phyloP scores from a whole-genome alignment of 2,329 filamentous ascomycete genomes.

The Blastomyces percursus region DNA sequence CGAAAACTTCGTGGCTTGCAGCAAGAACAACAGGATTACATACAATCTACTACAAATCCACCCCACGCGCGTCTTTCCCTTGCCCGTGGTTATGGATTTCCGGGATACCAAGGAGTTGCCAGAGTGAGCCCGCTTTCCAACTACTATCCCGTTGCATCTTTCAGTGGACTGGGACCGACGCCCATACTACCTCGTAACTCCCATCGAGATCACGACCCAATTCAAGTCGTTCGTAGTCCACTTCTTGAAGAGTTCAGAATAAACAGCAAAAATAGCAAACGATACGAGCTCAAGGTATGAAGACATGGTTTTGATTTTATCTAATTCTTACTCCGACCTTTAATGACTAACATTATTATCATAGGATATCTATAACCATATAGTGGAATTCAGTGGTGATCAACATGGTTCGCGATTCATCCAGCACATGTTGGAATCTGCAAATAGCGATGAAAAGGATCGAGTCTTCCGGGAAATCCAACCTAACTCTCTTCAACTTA shows the following conservation, averaged over 20 bases:
- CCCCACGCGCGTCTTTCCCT: constrained; percentile 24
- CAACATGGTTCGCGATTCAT: constrained; percentile 95
- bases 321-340: neutral
- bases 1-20: constrained; percentile 41
- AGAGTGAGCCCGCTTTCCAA: constrained; percentile 27
- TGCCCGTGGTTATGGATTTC: constrained; percentile 21
- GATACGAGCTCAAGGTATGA: constrained; percentile 64
- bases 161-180: constrained; percentile 22
- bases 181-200: constrained; percentile 30
- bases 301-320: neutral
- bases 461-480: constrained; percentile 79
- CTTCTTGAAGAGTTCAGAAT: constrained; percentile 71
- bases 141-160: constrained; percentile 27
- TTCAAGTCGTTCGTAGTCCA: constrained; percentile 55
- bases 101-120: constrained; percentile 21
- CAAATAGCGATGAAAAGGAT: constrained; percentile 93
- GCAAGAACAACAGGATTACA: constrained; percentile 30
- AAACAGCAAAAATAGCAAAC: constrained; percentile 55
- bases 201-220: constrained; percentile 48
- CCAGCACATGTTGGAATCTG: constrained; percentile 79
- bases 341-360: neutral
- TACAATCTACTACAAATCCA: constrained; percentile 19
- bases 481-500: constrained; percentile 72
- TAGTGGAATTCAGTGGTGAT: constrained; percentile 92
- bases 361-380: constrained; percentile 69